Base-by-base conservation (phyloP, 176 grass and related monocot genomes). In the Aegilops speltoides region DNA sequence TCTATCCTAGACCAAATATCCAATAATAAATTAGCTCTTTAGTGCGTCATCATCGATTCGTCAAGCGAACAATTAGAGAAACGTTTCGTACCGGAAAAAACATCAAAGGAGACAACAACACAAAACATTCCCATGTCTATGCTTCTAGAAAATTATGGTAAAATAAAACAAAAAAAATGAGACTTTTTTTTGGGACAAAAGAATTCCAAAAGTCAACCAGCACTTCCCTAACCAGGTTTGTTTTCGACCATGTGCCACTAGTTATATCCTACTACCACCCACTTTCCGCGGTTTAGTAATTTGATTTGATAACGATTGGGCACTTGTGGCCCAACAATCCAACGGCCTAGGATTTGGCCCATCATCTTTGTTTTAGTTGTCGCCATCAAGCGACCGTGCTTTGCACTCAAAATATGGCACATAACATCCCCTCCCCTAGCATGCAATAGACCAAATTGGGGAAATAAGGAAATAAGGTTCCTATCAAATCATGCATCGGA, bases 211-310 rank as follows among this genome's bases (percentile, higher is more conserved):
- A 9, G 22, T 59, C 56, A 59, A 59, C 20, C 17, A 59, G 2
- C 20, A 59, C 19, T 59, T 22, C 7, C 20, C 20, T 59, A 56
- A 59, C 19, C 9, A 20, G 56, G 20, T 59, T 59, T 59, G 56
- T 59, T 59, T 59, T 9, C 3, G 1, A 9, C 56, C 6, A 59
- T 59, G 56, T 22, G 6, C 56, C 54, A 57, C 54, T 57, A 20
- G 17, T 57, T 20, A 57, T 57, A 57, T 22, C 56, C 56, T 54
- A 54, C 19, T 59, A 22, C 20, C 19, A 8, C 19, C 7, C 7
- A 2, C 20, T 22, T 59, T 1, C 0, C 0, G 7, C 0, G 20
- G 7, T 59, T 59, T 59, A 9, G 4, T 8, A 1, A 3, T 59
- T 59, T 59, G 19, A 59, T 2, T 59, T 59, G 19, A 59, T 2